phyloP scores from a whole-genome alignment of 2,329 filamentous ascomycete species.

The Verticillium zaregamsianum region DNA sequence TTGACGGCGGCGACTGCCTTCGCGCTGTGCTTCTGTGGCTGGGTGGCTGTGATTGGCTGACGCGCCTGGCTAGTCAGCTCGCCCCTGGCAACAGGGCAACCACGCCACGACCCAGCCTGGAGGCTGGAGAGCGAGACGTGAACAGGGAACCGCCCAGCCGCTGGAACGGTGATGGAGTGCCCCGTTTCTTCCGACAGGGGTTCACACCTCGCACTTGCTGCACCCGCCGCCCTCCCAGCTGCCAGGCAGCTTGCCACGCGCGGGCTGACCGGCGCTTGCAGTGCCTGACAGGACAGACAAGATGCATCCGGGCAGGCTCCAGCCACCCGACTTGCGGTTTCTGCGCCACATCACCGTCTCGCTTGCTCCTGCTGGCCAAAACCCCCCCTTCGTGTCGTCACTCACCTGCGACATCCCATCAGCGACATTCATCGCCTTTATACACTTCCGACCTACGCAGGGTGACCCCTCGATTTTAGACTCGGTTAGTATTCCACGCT shows the following conservation, averaged over 20 bases:
- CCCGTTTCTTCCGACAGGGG: neutral
- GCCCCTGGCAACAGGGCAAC: conserved; percentile 11
- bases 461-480: neutral
- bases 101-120: too few species aligned
- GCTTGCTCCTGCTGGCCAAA: neutral
- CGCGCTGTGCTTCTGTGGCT: conserved; percentile 5
- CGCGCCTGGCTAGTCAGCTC: conserved; percentile 1
- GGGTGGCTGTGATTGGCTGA: conserved; percentile 9
- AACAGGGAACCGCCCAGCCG: conserved; percentile 7
- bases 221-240: neutral
- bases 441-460: neutral
- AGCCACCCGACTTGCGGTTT: neutral
- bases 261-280: neutral
- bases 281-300: neutral
- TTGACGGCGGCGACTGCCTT: conserved; percentile 3
- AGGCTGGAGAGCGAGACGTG: neutral
- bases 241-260: neutral
- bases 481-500: neutral
- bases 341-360: neutral
- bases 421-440: neutral
- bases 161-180: neutral
- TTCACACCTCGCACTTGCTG: neutral
- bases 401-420: conserved; percentile 1
- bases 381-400: neutral
- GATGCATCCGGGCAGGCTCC: neutral